Conservation (phyloP, 768 basidiomycete species). For the Russula compacta region DNA sequence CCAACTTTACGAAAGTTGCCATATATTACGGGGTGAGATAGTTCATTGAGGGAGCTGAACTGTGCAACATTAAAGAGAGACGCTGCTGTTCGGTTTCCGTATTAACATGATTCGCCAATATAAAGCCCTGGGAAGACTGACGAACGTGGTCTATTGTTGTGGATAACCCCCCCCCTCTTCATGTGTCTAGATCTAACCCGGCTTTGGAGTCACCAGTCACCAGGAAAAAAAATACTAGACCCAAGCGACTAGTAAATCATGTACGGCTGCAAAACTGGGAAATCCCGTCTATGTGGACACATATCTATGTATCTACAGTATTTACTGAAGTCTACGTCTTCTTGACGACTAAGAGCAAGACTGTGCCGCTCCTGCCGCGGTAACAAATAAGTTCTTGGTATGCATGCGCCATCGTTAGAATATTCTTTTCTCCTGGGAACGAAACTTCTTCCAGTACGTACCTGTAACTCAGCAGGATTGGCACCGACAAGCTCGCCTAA, state of each 20-base stretch:
- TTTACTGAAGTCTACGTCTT: not conserved
- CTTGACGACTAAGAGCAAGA: not conserved
- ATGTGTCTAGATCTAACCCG: not conserved
- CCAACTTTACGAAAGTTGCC: not conserved
- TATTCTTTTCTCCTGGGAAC: not conserved
- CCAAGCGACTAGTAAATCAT: not conserved
- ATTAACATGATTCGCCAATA: not conserved
- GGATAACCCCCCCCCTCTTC: not conserved
- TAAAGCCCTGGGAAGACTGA: not conserved
- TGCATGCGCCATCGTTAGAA: not conserved
- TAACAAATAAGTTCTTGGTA: not conserved
- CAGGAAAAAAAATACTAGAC: not conserved
- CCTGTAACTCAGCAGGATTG: not conserved
- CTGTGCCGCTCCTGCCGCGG: not conserved
- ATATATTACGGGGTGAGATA: not conserved
- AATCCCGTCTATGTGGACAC: not conserved
- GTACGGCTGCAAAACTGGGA: not conserved
- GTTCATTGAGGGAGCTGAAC: too few species aligned
- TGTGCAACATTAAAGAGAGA: not conserved
- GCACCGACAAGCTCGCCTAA: slow-evolving; percentile 10
- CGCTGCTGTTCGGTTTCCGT: not conserved
- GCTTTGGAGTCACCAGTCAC: not conserved
- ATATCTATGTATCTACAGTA: not conserved
- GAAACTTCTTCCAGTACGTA: not conserved
- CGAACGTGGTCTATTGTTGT: not conserved